These are phyloP conservation scores for Komagataella ulmi DNA, from an alignment of 805 yeast species.

Conservation along the genomic window DNA sequence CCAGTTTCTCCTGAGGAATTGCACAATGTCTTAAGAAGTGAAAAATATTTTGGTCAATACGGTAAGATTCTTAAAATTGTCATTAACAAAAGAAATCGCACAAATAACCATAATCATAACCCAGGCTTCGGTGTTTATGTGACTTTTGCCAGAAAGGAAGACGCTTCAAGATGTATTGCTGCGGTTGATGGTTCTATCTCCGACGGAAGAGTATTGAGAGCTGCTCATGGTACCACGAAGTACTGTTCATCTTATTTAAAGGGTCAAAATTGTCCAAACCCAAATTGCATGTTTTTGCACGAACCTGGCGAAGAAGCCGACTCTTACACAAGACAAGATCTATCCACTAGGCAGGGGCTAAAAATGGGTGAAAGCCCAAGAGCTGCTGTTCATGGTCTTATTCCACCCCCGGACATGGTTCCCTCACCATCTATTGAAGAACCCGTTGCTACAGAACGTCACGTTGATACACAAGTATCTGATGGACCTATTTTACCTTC, in stretches of 20 bases:
- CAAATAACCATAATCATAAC: constrained; percentile 28
- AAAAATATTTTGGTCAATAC: constrained; percentile 95
- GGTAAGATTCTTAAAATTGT: constrained; percentile 93
- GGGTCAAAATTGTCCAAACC: constrained; percentile 95
- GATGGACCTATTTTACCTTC: constrained; percentile 37
- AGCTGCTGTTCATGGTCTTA: constrained; percentile 20
- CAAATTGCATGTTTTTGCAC: constrained; percentile 96
- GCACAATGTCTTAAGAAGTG: constrained; percentile 70
- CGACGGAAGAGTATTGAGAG: constrained; percentile 82
- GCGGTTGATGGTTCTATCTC: constrained; percentile 88
- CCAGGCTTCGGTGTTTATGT: constrained; percentile 93
- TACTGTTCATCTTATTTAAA: constrained; percentile 93
- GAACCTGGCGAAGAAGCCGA: constrained; percentile 99
- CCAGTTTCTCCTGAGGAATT: constrained; percentile 78
- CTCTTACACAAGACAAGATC: constrained; percentile 81
- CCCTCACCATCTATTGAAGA: constrained; percentile 8
- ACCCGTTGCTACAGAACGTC: constrained; percentile 2
- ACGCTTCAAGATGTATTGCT: constrained; percentile 85
- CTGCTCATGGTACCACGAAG: constrained; percentile 97
- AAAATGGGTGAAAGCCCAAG: constrained; percentile 28
- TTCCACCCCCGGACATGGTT: constrained; percentile 13
- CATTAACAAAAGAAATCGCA: constrained; percentile 55
- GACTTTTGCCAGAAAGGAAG: constrained; percentile 86
- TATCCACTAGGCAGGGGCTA: constrained; percentile 62
- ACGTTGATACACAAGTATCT: constrained; percentile 6